A percentile compares a stretch with the other conserved stretches of the same genome.
phyloP scores from a whole-genome alignment of 257 asterid species.

The Primulina huaijiensis region DNA sequence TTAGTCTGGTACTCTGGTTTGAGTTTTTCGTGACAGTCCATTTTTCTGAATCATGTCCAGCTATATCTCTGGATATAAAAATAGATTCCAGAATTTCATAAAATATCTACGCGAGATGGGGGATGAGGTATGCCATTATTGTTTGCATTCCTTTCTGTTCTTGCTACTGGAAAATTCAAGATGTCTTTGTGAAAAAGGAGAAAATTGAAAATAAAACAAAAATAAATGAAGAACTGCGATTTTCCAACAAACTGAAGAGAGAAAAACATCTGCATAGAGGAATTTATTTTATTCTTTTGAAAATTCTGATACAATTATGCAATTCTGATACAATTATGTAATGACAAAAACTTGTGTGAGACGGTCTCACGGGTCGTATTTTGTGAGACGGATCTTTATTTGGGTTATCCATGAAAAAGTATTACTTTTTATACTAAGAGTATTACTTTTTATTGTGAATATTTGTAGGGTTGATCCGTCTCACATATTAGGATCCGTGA shows the following conservation, averaged over 20 bases:
- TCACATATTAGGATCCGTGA: too few relatives aligned
- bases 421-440: too few relatives aligned
- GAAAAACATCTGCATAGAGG: neutral
- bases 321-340: too few relatives aligned
- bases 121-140: constrained; percentile 72
- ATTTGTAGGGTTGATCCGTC: too few relatives aligned
- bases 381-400: too few relatives aligned
- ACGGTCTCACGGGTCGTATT: too few relatives aligned
- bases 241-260: neutral
- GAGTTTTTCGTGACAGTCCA: constrained; percentile 3
- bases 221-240: too few relatives aligned
- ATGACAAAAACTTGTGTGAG: too few relatives aligned
- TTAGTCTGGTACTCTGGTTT: neutral
- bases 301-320: neutral
- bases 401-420: too few relatives aligned
- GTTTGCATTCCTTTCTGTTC: constrained; percentile 2
- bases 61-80: constrained; percentile 91
- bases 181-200: neutral
- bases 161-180: neutral
- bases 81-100: constrained; percentile 97
- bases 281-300: neutral
- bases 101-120: constrained; percentile 97
- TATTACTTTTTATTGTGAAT: too few relatives aligned
- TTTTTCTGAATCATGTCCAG: constrained; percentile 49
- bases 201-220: neutral